A percentile compares a stretch with the other conserved stretches of the same genome.
phyloP scores from a whole-genome alignment of 179 eudicot species.

The Silene noctiflora region DNA sequence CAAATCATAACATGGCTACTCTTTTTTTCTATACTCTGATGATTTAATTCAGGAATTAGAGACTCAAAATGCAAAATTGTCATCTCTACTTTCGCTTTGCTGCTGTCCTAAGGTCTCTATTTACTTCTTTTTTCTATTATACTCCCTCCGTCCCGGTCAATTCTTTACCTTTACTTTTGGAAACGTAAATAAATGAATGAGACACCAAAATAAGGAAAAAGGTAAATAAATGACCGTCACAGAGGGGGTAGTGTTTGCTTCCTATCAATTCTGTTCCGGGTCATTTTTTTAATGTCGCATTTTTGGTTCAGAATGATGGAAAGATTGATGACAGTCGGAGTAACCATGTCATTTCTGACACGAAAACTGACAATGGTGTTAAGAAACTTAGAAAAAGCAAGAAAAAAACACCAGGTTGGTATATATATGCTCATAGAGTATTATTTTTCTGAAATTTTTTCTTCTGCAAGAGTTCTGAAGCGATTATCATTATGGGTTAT shows the following conservation, averaged over 20 bases:
- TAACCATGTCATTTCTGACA: constrained; percentile 23
- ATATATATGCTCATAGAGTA: too few relatives aligned
- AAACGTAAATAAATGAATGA: background rate
- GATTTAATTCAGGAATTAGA: constrained; percentile 49
- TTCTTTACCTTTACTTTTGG: background rate
- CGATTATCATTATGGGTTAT: too few relatives aligned
- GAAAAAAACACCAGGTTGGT: constrained; percentile 32
- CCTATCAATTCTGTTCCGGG: background rate
- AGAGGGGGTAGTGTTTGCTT: too few relatives aligned
- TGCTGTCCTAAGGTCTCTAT: constrained; percentile 46
- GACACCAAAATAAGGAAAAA: background rate
- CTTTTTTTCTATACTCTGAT: background rate
- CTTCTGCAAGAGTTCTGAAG: background rate
- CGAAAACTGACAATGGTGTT: constrained; percentile 14
- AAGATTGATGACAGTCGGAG: constrained; percentile 19
- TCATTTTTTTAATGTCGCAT: background rate
- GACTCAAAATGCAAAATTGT: constrained; percentile 51
- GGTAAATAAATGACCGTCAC: too few relatives aligned
- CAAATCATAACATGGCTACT: background rate
- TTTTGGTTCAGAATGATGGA: constrained; percentile 33
- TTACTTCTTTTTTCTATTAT: background rate
- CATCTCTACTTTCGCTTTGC: constrained; percentile 48
- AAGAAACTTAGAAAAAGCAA: constrained; percentile 21
- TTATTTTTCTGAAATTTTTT: background rate
- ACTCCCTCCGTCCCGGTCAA: too few relatives aligned